Conservation (phyloP, 805 yeast genomes). For the Pichia kluyveri region DNA sequence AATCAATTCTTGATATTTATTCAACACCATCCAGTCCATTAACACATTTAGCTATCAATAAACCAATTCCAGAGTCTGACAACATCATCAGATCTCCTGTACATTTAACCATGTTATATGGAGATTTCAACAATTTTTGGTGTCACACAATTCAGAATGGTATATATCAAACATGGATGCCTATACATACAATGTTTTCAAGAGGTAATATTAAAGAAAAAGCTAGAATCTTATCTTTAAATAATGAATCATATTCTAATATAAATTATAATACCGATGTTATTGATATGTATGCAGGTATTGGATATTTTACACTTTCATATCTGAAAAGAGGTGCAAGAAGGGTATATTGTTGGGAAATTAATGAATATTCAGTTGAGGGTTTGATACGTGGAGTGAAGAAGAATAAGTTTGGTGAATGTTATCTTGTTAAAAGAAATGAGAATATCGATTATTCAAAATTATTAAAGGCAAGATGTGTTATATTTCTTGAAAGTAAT, state of each 20-base stretch:
- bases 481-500: slow-evolving; percentile 60
- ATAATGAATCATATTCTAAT: slow-evolving; percentile 7
- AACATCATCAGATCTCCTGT: slow-evolving; percentile 48
- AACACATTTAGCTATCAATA: slow-evolving; percentile 62
- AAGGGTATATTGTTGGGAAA: slow-evolving; percentile 65
- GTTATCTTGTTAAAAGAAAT: slow-evolving; percentile 20
- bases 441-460: slow-evolving; percentile 18
- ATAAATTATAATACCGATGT: slow-evolving; percentile 33
- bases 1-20: neutral
- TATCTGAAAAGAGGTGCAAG: slow-evolving; percentile 49
- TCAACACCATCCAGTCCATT: slow-evolving; percentile 4
- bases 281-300: slow-evolving; percentile 73
- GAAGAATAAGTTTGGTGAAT: slow-evolving; percentile 30
- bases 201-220: slow-evolving; percentile 83
- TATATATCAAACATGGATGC: slow-evolving; percentile 75
- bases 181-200: slow-evolving; percentile 77
- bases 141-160: slow-evolving; percentile 64
- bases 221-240: slow-evolving; percentile 42
- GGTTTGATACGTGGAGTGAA: slow-evolving; percentile 54
- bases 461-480: slow-evolving; percentile 24
- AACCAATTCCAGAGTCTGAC: slow-evolving; percentile 40
- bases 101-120: slow-evolving; percentile 49
- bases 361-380: slow-evolving; percentile 76
- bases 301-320: slow-evolving; percentile 73
- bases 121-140: slow-evolving; percentile 77